Percentiles rank a stretch among this genome's conserved stretches.
Evolutionary conservation across 2,329 filamentous ascomycete genomes (phyloP).

Genomic region (Anisogramma anomala): DNA sequence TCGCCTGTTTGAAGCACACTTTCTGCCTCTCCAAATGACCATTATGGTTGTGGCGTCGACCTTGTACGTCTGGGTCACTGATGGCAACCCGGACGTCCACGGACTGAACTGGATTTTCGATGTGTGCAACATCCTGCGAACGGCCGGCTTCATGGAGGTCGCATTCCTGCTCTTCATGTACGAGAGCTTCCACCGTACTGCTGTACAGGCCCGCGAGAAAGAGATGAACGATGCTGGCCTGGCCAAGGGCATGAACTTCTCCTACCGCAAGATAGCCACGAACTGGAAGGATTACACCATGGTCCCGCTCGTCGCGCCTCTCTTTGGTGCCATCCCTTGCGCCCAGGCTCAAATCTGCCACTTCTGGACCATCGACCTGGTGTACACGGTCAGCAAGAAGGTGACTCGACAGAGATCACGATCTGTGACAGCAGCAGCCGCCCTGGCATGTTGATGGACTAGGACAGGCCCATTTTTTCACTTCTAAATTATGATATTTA

Average conservation of each 20-base stretch:
- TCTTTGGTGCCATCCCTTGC: slow-evolving; percentile 57
- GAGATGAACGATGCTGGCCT: slow-evolving; percentile 58
- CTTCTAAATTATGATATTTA: slow-evolving; percentile 12
- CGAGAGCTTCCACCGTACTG: slow-evolving; percentile 53
- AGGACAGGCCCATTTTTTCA: slow-evolving; percentile 6
- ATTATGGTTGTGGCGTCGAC: slow-evolving; percentile 52
- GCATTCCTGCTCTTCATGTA: slow-evolving; percentile 55
- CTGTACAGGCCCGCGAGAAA: slow-evolving; percentile 46
- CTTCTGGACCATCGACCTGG: slow-evolving; percentile 57
- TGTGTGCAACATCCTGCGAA: slow-evolving; percentile 48
- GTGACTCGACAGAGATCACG: slow-evolving; percentile 41
- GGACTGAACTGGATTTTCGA: slow-evolving; percentile 48
- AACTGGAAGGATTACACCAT: slow-evolving; percentile 52
- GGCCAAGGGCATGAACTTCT: slow-evolving; percentile 54
- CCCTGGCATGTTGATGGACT: slow-evolving; percentile 15
- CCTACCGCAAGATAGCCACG: slow-evolving; percentile 40
- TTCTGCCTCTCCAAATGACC: slow-evolving; percentile 56
- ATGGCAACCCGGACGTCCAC: slow-evolving; percentile 38
- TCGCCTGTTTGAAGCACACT: slow-evolving; percentile 64
- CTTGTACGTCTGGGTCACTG: slow-evolving; percentile 44
- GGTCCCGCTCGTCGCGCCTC: slow-evolving; percentile 54
- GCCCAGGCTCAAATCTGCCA: slow-evolving; percentile 58
- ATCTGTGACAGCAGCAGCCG: slow-evolving; percentile 24
- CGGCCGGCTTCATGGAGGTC: slow-evolving; percentile 50
- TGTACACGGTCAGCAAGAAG: slow-evolving; percentile 64